Conservation (phyloP, 352 stramenopile genomes). For the Phytophthora cactorum region DNA sequence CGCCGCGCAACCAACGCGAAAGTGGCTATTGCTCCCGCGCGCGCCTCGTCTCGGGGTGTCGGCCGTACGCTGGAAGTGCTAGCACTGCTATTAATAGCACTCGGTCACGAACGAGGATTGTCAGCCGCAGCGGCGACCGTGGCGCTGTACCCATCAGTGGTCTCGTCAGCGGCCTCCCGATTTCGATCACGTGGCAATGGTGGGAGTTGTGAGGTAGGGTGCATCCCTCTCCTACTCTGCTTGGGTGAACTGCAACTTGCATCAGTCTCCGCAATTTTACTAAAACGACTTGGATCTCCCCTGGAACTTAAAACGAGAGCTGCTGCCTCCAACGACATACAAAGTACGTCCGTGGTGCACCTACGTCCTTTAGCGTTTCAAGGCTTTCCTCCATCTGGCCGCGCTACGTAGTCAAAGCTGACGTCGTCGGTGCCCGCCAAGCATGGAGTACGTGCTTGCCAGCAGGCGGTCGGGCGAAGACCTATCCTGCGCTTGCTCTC, state of each 20-base stretch:
- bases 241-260: constrained; percentile 22
- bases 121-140: neutral
- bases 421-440: neutral
- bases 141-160: constrained; percentile 16
- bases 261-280: neutral
- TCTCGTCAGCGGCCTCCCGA: neutral
- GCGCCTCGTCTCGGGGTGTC: too few species aligned
- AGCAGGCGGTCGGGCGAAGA: constrained; percentile 23
- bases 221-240: constrained; percentile 19
- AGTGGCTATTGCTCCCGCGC: neutral
- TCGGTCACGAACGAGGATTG: too few species aligned
- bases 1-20: constrained; percentile 2
- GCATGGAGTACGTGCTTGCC: constrained; percentile 31
- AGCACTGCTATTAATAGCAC: too few species aligned
- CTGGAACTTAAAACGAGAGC: neutral
- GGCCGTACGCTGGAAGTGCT: too few species aligned
- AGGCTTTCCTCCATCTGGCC: neutral
- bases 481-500: constrained; percentile 34
- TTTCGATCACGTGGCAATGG: constrained; percentile 34
- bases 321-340: neutral
- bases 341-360: too few species aligned
- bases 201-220: constrained; percentile 23
- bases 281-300: neutral
- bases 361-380: constrained; percentile 6
- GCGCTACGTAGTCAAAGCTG: neutral